phyloP scores from a whole-genome alignment of 768 basidiomycete genomes.

The Hygrocybe punicea region DNA sequence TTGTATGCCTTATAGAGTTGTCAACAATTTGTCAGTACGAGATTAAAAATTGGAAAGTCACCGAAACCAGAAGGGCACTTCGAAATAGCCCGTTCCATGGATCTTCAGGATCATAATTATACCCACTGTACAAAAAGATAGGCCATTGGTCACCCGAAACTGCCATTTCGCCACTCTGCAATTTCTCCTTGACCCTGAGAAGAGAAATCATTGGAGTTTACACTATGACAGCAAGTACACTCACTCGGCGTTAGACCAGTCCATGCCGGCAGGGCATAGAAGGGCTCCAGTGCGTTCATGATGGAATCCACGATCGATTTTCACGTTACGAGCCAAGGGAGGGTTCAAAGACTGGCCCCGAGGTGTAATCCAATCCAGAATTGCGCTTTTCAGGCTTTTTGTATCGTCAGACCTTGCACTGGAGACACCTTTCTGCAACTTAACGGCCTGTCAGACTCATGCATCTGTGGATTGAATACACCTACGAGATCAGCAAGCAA shows the following conservation, averaged over 20 bases:
- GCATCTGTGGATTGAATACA: not conserved
- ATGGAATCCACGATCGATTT: slow-evolving; percentile 7
- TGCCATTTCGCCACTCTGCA: not conserved
- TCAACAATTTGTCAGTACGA: not conserved
- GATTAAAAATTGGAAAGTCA: not conserved
- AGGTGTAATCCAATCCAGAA: slow-evolving; percentile 1
- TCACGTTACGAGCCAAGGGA: slow-evolving; percentile 9
- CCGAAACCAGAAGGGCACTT: not conserved
- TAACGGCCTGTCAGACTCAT: not conserved
- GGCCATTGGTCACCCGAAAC: not conserved
- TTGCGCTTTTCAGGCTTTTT: not conserved
- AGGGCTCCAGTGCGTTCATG: slow-evolving; percentile 12
- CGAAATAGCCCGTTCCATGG: not conserved
- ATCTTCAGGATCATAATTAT: not conserved
- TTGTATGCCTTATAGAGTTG: not conserved
- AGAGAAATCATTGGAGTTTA: not conserved
- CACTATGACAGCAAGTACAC: not conserved
- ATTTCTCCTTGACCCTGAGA: not conserved
- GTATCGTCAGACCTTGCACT: not conserved
- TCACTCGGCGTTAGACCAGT: slow-evolving; percentile 21
- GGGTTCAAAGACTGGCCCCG: slow-evolving; percentile 1
- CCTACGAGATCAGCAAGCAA: not conserved
- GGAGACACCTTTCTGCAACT: not conserved
- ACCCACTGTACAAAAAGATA: not conserved
- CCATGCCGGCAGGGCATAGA: slow-evolving; percentile 20